Conservation (phyloP, 306 rosid species). For the Gastrolobium villosum region DNA sequence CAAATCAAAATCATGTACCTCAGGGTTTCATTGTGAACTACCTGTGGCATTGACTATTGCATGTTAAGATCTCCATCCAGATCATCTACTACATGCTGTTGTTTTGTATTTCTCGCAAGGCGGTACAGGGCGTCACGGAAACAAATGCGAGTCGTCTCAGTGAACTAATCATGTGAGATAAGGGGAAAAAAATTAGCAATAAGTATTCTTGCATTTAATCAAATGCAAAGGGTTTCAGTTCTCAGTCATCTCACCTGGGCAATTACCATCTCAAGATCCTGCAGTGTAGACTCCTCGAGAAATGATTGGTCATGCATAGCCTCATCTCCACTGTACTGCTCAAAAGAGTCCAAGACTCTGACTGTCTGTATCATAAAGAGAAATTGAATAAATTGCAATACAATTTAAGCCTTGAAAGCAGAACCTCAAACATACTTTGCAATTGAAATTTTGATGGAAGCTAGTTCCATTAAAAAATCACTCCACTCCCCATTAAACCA, state of each 20-base stretch:
- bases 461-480: not conserved
- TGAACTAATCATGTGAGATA: conserved; percentile 54
- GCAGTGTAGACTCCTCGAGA: conserved; percentile 66
- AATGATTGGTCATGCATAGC: conserved; percentile 51
- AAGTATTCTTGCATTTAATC: not conserved
- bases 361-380: conserved; percentile 37
- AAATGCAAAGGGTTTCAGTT: conserved; percentile 8
- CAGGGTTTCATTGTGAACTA: conserved; percentile 40
- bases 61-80: conserved; percentile 45
- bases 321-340: conserved; percentile 47
- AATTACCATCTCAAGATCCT: conserved; percentile 68
- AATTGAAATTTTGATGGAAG: conserved; percentile 1
- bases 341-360: conserved; percentile 47
- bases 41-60: conserved; percentile 44
- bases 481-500: too few species aligned
- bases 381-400: conserved; percentile 26
- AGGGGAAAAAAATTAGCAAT: conserved; percentile 34
- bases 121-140: conserved; percentile 86
- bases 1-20: conserved; percentile 57
- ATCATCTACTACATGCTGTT: conserved; percentile 35
- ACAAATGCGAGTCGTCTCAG: conserved; percentile 68
- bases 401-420: conserved; percentile 26
- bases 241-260: conserved; percentile 57
- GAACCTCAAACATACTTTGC: conserved; percentile 14
- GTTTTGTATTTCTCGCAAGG: conserved; percentile 71